Evolutionary conservation across 2,329 filamentous ascomycete species (phyloP).

Genomic region (Lachnum nothofagi): DNA sequence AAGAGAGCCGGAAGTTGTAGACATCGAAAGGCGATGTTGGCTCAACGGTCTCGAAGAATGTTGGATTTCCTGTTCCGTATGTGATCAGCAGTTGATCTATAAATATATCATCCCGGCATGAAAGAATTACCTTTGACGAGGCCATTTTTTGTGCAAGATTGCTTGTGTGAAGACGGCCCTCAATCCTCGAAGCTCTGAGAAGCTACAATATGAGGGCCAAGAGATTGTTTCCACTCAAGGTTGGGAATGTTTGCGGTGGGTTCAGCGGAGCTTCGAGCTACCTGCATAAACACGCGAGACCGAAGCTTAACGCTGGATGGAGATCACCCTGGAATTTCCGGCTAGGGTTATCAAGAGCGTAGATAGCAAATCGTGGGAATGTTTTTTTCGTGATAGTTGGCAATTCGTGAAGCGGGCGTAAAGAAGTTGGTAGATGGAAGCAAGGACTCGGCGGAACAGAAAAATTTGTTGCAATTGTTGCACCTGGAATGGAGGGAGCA

Average conservation of each 20-base stretch:
- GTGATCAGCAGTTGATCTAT: slow-evolving; percentile 31
- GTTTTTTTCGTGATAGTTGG: not conserved
- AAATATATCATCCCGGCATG: slow-evolving; percentile 26
- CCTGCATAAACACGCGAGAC: slow-evolving; percentile 28
- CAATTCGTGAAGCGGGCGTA: not conserved
- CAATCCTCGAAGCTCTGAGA: slow-evolving; percentile 33
- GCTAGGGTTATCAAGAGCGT: not conserved
- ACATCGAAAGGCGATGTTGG: slow-evolving; percentile 56
- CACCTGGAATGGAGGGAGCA: slow-evolving; percentile 12
- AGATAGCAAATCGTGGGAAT: not conserved
- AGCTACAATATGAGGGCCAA: slow-evolving; percentile 34
- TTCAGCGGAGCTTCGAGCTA: slow-evolving; percentile 23
- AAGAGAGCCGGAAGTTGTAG: slow-evolving; percentile 53
- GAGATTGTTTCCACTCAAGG: slow-evolving; percentile 19
- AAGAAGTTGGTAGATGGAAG: slow-evolving; percentile 1
- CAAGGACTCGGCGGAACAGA: slow-evolving; percentile 4
- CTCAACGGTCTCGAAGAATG: slow-evolving; percentile 62
- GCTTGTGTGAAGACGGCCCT: slow-evolving; percentile 30
- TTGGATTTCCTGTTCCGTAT: slow-evolving; percentile 53
- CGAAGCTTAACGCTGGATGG: slow-evolving; percentile 5
- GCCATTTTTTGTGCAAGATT: slow-evolving; percentile 45
- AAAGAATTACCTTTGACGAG: slow-evolving; percentile 53
- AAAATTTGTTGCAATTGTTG: slow-evolving; percentile 10
- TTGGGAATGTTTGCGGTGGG: slow-evolving; percentile 15
- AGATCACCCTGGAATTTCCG: not conserved